Evolutionary conservation across 208 protist genomes (phyloP), one percentile per base, ranked within the genome.

Genomic region (Trypanosoma grayi): DNA sequence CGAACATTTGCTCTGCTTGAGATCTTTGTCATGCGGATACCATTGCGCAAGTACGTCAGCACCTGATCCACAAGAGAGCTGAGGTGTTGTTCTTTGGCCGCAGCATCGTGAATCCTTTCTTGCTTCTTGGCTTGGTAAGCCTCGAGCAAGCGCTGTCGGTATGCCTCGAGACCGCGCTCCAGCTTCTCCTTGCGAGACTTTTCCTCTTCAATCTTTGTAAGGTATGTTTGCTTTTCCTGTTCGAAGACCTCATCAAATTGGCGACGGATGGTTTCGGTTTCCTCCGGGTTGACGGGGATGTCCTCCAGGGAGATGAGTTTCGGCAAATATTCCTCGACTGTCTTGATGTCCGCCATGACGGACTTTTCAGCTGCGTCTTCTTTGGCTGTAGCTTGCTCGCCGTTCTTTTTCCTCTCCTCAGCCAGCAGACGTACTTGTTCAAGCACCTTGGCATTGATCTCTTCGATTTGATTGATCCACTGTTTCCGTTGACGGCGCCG

Each of bases 241-340:
- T 76, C 50, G 51, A 96, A 96, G 18, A 92, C 84, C 24, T 92
- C 86, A 55, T 91, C 81, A 62, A 96, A 87, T 77, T 93, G 83
- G 41, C 85, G 85, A 10, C 88, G 87, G 62, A 94, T 86, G 47
- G 30, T 82, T 54, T 96, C 87, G 39, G 85, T 94, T 62, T 92
- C 85, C 37, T 96, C 82, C 3, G 77, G 66, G 60, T 93, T 91
- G 14, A 86, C 83, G 10, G 81, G 83, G 41, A 75, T 66, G 61
- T 93, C 85, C 53, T 94, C 86, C n/a, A 96, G 85, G 9, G 81
- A 84, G 60, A 96, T 92, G 46, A 96, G 82, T 53, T 93, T 91
- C 25, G 83, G 83, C 43, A 96, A 66, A 71, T 90, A 94, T 33
- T 87, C 75, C 40, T 97, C 86, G 62, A 91, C 89, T 8, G 79